These are phyloP conservation scores for Eucalyptus viminalis DNA, from an alignment of 345 rosid species.

Conservation along the genomic window DNA sequence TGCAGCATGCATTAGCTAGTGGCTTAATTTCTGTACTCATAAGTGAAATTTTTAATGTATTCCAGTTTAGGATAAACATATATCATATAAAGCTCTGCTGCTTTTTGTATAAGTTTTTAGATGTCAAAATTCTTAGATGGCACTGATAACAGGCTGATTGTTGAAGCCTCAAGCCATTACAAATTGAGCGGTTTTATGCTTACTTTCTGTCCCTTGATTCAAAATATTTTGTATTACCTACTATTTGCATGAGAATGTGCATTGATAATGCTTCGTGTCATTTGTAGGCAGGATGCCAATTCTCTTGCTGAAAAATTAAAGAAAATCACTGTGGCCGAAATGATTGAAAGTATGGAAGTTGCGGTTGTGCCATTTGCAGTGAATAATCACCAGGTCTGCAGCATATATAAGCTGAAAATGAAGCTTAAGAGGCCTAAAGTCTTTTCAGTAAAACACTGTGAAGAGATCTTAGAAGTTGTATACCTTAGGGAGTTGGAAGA, in stretches of 20 bases:
- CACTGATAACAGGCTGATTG: not conserved
- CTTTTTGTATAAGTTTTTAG: not conserved
- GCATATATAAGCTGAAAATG: conserved; percentile 78
- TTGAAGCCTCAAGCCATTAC: not conserved
- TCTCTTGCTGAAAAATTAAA: conserved; percentile 60
- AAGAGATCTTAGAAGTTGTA: conserved; percentile 30
- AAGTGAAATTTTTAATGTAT: not conserved
- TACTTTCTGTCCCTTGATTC: not conserved
- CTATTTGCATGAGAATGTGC: not conserved
- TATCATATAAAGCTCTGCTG: not conserved
- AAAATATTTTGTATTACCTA: not conserved
- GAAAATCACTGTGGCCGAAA: conserved; percentile 75
- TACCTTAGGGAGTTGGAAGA: conserved; percentile 88
- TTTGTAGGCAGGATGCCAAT: conserved; percentile 63
- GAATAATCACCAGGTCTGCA: conserved; percentile 15
- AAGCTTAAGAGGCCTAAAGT: conserved; percentile 48
- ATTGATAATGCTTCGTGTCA: not conserved
- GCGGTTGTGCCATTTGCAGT: conserved; percentile 43
- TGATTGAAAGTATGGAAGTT: conserved; percentile 57
- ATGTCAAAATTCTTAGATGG: not conserved
- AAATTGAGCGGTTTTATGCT: not conserved
- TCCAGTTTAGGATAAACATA: not conserved
- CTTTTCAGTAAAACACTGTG: conserved; percentile 51
- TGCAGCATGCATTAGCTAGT: not conserved
- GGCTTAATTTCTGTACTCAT: not conserved